A percentile compares a stretch with the other conserved stretches of the same genome.
Evolutionary conservation across 257 asterid species (phyloP).

Genomic region (Solanum bulbocastanum): DNA sequence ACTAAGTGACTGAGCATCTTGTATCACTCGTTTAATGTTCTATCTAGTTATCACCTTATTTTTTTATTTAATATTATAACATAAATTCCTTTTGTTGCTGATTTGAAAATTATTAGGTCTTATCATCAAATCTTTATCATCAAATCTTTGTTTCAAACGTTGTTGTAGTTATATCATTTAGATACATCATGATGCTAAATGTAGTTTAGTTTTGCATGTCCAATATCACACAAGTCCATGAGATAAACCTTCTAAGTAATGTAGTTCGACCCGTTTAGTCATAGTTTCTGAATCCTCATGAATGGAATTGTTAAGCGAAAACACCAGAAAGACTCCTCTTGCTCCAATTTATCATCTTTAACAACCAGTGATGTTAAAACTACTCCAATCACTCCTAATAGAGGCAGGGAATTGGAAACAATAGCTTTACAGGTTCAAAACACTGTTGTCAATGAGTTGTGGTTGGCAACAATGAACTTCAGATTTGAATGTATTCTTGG

Average conservation of each 20-base stretch:
- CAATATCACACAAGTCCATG: no score
- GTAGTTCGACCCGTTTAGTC: background rate
- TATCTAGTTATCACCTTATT: no score
- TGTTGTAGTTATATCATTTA: background rate
- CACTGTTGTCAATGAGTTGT: slow-evolving; percentile 54
- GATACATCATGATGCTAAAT: no score
- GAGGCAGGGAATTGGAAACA: slow-evolving; percentile 58
- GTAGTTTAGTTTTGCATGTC: background rate
- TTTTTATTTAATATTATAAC: no score
- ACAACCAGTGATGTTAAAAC: slow-evolving; percentile 10
- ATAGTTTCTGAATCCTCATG: background rate
- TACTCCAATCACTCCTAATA: slow-evolving; percentile 50
- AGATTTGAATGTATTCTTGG: slow-evolving; percentile 69
- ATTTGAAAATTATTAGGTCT: background rate
- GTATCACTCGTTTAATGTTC: slow-evolving; percentile 15
- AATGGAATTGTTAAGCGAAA: slow-evolving; percentile 51
- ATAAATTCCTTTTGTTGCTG: background rate
- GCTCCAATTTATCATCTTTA: slow-evolving; percentile 14
- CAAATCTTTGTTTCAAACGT: background rate
- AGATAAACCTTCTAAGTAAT: background rate
- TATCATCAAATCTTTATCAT: background rate
- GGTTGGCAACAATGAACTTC: slow-evolving; percentile 58
- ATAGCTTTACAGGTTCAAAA: slow-evolving; percentile 68
- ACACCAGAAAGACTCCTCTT: slow-evolving; percentile 43
- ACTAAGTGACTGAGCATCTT: slow-evolving; percentile 36